Evolutionary conservation across 352 stramenopile genomes (phyloP).

Genomic region (Globisporangium uncinulatum): DNA sequence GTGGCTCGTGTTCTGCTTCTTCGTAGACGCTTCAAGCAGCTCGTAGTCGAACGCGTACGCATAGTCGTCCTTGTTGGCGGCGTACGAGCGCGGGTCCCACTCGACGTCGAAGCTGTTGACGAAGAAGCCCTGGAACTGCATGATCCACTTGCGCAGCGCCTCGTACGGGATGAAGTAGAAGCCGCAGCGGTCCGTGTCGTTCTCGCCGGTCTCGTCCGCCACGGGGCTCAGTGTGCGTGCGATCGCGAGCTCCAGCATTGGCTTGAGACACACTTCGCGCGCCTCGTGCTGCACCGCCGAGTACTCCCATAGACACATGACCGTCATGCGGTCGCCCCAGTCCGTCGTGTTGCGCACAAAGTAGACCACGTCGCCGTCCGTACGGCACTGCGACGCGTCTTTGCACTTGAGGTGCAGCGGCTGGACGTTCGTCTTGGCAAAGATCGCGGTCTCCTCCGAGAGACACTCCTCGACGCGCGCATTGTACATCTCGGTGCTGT

Average conservation of each 20-base stretch:
- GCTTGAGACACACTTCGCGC: slow-evolving; percentile 60
- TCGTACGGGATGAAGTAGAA: slow-evolving; percentile 86
- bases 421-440: slow-evolving; percentile 67
- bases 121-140: slow-evolving; percentile 77
- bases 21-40: slow-evolving; percentile 56
- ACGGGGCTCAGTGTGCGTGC: slow-evolving; percentile 51
- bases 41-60: slow-evolving; percentile 48
- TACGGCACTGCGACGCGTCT: slow-evolving; percentile 44
- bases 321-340: slow-evolving; percentile 77
- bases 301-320: slow-evolving; percentile 84
- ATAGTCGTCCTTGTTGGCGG: slow-evolving; percentile 45
- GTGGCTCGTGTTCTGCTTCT: slow-evolving; percentile 61
- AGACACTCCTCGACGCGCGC: slow-evolving; percentile 50
- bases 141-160: slow-evolving; percentile 64
- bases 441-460: slow-evolving; percentile 57
- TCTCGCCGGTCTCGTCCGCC: slow-evolving; percentile 53
- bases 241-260: slow-evolving; percentile 70
- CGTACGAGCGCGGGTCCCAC: slow-evolving; percentile 66
- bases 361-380: slow-evolving; percentile 56
- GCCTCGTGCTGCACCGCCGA: slow-evolving; percentile 33
- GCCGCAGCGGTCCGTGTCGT: slow-evolving; percentile 68
- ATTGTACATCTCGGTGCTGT: slow-evolving; percentile 34
- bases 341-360: slow-evolving; percentile 79
- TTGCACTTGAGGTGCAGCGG: slow-evolving; percentile 63
- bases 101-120: slow-evolving; percentile 78